Conservation (phyloP, 164 flowering plant species). For the Dillenia suffruticosa region DNA sequence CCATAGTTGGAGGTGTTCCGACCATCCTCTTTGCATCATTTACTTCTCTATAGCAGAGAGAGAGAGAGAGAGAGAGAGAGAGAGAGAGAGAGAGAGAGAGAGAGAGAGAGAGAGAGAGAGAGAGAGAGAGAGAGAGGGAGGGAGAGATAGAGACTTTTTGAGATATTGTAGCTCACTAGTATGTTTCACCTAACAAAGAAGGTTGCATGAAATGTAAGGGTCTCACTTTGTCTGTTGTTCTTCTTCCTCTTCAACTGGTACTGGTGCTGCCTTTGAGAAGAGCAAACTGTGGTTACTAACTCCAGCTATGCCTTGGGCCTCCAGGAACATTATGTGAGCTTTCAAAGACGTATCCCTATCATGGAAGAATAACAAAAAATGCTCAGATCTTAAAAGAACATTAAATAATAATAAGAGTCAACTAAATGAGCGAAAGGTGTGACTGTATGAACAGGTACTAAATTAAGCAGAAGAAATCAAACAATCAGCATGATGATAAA, state of each 20-base stretch:
- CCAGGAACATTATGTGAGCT: constrained; percentile 61
- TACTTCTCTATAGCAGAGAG: too few relatives aligned
- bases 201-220: background rate
- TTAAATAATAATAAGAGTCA: too few relatives aligned
- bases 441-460: too few relatives aligned
- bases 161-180: background rate
- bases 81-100: background rate
- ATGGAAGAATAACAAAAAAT: background rate
- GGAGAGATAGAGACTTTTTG: background rate
- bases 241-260: constrained; percentile 40
- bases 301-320: constrained; percentile 80
- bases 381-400: too few relatives aligned
- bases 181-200: background rate
- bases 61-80: background rate
- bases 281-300: constrained; percentile 95
- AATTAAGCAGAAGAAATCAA: too few relatives aligned
- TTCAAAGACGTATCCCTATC: constrained; percentile 62
- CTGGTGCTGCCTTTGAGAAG: constrained; percentile 80
- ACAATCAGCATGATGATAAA: too few relatives aligned
- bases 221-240: constrained; percentile 44
- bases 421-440: too few relatives aligned
- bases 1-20: too few relatives aligned
- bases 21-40: too few relatives aligned
- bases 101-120: background rate
- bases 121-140: background rate